phyloP scores from a whole-genome alignment of 2,329 filamentous ascomycete genomes.

The Exophiala calicioides region DNA sequence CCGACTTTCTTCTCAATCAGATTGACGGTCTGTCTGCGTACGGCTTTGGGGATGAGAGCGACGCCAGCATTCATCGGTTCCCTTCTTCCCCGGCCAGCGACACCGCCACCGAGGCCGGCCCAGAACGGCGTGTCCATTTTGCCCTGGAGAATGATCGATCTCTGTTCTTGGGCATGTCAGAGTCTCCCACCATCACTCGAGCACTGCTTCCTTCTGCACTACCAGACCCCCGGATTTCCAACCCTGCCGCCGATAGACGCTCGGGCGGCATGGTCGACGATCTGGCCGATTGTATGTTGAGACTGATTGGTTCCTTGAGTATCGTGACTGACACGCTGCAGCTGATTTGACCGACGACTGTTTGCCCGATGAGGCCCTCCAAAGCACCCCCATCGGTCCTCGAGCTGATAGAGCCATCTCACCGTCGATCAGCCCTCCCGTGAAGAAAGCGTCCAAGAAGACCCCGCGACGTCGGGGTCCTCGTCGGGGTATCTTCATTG shows the following conservation, averaged over 20 bases:
- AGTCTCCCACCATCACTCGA: constrained; percentile 31
- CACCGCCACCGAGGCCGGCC: constrained; percentile 41
- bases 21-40: constrained; percentile 33
- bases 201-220: constrained; percentile 31
- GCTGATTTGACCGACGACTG: constrained; percentile 30
- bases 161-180: constrained; percentile 23
- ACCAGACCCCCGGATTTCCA: constrained; percentile 17
- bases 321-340: constrained; percentile 26
- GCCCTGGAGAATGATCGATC: constrained; percentile 34
- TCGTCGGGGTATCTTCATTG: constrained; percentile 50
- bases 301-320: constrained; percentile 8
- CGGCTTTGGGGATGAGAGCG: constrained; percentile 34
- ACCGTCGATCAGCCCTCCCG: constrained; percentile 11
- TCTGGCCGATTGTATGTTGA: constrained; percentile 29
- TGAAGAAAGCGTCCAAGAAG: constrained; percentile 37
- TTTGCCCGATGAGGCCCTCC: constrained; percentile 53
- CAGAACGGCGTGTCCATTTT: constrained; percentile 70
- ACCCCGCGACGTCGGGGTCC: constrained; percentile 48
- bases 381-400: constrained; percentile 61
- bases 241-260: constrained; percentile 10
- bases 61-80: constrained; percentile 35
- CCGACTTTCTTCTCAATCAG: constrained; percentile 30
- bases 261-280: constrained; percentile 18
- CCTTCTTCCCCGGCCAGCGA: constrained; percentile 31
- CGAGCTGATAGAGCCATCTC: constrained; percentile 11